phyloP scores from a whole-genome alignment of 2,329 filamentous ascomycete genomes.

The Fusarium nodosum region DNA sequence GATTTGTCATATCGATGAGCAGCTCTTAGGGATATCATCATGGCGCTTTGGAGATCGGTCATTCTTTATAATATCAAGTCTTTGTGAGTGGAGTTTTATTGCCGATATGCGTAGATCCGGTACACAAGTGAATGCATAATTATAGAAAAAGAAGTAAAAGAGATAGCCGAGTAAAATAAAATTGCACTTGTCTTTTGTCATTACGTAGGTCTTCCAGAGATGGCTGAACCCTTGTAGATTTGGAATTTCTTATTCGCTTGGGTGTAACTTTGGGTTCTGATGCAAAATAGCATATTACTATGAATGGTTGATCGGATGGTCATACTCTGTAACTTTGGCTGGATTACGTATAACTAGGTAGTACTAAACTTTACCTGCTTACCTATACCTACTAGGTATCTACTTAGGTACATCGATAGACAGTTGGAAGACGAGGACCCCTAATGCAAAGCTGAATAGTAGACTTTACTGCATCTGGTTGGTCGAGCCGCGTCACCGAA shows the following conservation, averaged over 20 bases:
- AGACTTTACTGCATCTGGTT: conserved; percentile 7
- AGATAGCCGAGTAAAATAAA: neutral
- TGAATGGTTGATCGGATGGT: neutral
- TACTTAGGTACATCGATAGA: conserved; percentile 25
- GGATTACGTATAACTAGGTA: neutral
- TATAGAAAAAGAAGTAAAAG: conserved; percentile 1
- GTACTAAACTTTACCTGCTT: too few species aligned
- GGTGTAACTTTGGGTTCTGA: neutral
- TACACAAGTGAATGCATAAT: conserved; percentile 7
- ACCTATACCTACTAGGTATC: too few species aligned
- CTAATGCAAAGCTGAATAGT: conserved; percentile 12
- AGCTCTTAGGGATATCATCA: neutral
- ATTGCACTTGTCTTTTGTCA: conserved; percentile 28
- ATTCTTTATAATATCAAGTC: neutral
- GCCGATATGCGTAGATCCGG: neutral
- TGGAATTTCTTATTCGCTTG: conserved; percentile 1
- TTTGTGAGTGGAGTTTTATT: neutral
- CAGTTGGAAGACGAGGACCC: conserved; percentile 13
- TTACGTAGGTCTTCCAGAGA: conserved; percentile 15
- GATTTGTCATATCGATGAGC: neutral
- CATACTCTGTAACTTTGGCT: neutral
- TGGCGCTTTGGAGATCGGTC: neutral
- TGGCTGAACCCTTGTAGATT: conserved; percentile 32
- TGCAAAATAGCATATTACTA: neutral
- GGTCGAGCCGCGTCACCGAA: conserved; percentile 40